Conservation (phyloP, 495 filamentous ascomycete species). For the Lophium mytilinum region DNA sequence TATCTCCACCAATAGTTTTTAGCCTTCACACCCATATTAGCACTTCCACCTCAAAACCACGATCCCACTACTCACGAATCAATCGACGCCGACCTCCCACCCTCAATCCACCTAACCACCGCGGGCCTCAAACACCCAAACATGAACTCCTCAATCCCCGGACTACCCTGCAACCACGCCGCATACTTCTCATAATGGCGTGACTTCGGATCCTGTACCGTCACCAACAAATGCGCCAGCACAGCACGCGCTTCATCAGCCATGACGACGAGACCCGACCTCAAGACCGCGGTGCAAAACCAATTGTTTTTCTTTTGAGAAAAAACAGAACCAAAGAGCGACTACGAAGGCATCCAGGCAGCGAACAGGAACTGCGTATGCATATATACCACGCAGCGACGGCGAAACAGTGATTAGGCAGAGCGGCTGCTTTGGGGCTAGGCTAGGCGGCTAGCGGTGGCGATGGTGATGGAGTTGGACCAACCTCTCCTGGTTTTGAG, state of each 20-base stretch:
- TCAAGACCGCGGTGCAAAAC: no score
- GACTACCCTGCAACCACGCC: conserved; percentile 1
- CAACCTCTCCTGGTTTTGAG: no score
- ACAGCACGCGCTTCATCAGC: background rate
- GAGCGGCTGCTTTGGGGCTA: no score
- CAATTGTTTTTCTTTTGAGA: no score
- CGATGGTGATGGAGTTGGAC: no score
- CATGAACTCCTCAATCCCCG: conserved; percentile 1
- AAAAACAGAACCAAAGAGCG: no score
- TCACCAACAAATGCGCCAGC: background rate
- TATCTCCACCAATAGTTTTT: conserved; percentile 10
- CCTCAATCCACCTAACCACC: conserved; percentile 1
- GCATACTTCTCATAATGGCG: conserved; percentile 2
- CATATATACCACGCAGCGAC: no score
- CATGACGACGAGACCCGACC: background rate
- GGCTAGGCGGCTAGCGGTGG: no score
- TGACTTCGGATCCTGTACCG: background rate
- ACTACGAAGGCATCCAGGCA: no score
- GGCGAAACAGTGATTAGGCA: no score
- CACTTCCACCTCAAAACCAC: background rate
- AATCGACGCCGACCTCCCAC: background rate
- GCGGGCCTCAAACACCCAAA: conserved; percentile 5
- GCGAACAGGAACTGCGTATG: no score
- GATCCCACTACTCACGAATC: background rate
- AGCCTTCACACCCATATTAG: background rate